phyloP scores from a whole-genome alignment of 148 eudicot species.

The Vaccinium vitisidaea region DNA sequence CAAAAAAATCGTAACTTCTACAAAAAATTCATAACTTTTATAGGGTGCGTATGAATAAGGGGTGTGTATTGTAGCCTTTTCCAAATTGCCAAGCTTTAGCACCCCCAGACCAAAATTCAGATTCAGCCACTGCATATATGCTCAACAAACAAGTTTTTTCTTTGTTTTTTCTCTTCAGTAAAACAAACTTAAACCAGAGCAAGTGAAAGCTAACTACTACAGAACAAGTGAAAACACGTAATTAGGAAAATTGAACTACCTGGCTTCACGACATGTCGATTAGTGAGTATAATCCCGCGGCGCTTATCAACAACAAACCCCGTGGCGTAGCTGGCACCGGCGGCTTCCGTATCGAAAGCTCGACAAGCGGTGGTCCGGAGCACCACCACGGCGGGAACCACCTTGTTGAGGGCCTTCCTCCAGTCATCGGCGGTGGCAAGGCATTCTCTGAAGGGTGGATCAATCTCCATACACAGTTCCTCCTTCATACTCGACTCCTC shows the following conservation, averaged over 20 bases:
- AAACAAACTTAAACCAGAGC: neutral
- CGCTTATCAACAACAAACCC: conserved; percentile 90
- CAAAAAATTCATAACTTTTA: too few relatives aligned
- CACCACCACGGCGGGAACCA: conserved; percentile 92
- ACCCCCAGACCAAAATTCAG: too few relatives aligned
- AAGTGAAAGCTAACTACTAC: neutral
- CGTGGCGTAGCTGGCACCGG: conserved; percentile 85
- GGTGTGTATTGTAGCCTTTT: too few relatives aligned
- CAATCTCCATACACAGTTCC: conserved; percentile 73
- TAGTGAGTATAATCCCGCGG: conserved; percentile 86
- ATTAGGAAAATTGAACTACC: conserved; percentile 33
- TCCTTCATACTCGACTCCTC: conserved; percentile 52
- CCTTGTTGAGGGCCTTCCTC: conserved; percentile 75
- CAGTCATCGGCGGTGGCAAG: conserved; percentile 82
- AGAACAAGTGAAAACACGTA: neutral
- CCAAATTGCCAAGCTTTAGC: too few relatives aligned
- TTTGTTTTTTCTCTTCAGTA: too few relatives aligned
- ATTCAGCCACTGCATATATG: too few relatives aligned
- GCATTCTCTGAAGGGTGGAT: conserved; percentile 55
- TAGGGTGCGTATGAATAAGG: too few relatives aligned
- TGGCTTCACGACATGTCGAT: conserved; percentile 94
- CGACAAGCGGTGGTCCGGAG: conserved; percentile 87
- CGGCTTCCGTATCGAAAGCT: conserved; percentile 86
- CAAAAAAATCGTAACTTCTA: too few relatives aligned
- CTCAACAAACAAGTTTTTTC: too few relatives aligned